Base-by-base conservation (phyloP, 1,139 yeast species). In the Suhomyces bribrorum region DNA sequence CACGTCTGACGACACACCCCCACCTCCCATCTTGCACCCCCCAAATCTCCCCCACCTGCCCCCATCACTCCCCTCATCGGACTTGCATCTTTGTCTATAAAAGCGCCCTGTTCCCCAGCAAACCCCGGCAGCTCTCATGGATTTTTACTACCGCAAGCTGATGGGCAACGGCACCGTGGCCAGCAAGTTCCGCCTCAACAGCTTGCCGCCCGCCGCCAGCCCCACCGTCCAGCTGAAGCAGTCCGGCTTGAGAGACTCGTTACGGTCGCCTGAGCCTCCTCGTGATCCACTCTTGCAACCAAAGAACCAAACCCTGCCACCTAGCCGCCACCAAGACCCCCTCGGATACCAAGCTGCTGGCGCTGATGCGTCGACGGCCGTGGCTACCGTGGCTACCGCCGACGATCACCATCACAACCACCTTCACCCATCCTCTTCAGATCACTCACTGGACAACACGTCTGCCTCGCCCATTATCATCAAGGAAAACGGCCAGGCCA, bases 161-260 rank as follows among this genome's bases (percentile, higher is more conserved):
- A 57, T 66, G 67, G 70, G 71, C 5, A 64, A 66, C 46, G 73
- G 73, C 17, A 54, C 71, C 15, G 50, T 64, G 32, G 54, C 73
- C 27, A 60, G 66, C 46, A 67, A 66, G 47, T 67, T 67, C 51
- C 56, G 69, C 12, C 48, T 66, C 25, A 31, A 50, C 34, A 26
- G 23, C 32, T 14, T 30, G 6, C 26, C 29, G 9, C 24, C 35
- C 4, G 18, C 34, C 11, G 13, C 37, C 11, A 27, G 14, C 11
- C 12, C 36, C 24, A 5, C 15, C 22, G 47, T 57, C 8, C 57
- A 53, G 34, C 57, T 51, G 52, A 57, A 55, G 22, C 59, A 48
- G 36, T 53, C 59, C 15, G 50, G 53, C 37, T 36, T 53, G 29
- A 46, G 61, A 43, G 53, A 27, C 20, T 34, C 30, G 37, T 36